Base-by-base conservation (phyloP, 257 asterid species). In the Penstemon newberryi region DNA sequence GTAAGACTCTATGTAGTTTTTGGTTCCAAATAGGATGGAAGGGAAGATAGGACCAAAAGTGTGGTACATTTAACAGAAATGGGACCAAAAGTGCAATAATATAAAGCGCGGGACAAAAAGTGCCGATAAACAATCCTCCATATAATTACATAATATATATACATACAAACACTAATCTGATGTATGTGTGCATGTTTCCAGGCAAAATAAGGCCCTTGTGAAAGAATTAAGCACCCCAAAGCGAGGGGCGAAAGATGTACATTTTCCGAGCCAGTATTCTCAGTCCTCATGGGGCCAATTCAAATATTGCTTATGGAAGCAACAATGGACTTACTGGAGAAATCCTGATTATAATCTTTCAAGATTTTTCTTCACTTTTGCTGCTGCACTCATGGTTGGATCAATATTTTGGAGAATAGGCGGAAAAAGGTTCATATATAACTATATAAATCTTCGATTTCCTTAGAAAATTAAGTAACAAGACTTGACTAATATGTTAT, bases 281-380 rank as follows among this genome's bases (percentile, higher is more conserved):
- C 89, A 74, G 75, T 74, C 87, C 44, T 69, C 68, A n/a, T 79
- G 81, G 83, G 68, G 77, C 60, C 86, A 81, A 59, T 79, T 79
- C 75, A 81, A 51, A 50, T 69, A 72, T 15, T 77, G 82, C 65
- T 75, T 84, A 13, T 81, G 89, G 89, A 84, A 84, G 69, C 87
- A 77, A 70, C 73, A 75, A 66, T 79, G 79, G 82, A 63, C 83
- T 73, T 79, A 84, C 61, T 79, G 85, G 89, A 84, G 87, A 63
- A 81, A 77, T 55, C 87, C 87, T 12, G 85, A 84, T 46, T 84
- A 84, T 55, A 84, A 81, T 64, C 83, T 79, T 42, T 84, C 77
- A 1, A 75, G 89, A 75, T 84, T 69, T 54, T 77, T 81, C 74
- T 79, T 75, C 76, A 81, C 82, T 50, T 66, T 83, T 39, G 77